Evolutionary conservation across 352 stramenopile genomes (phyloP).

Genomic region (Phytophthora macrochlamydospora): DNA sequence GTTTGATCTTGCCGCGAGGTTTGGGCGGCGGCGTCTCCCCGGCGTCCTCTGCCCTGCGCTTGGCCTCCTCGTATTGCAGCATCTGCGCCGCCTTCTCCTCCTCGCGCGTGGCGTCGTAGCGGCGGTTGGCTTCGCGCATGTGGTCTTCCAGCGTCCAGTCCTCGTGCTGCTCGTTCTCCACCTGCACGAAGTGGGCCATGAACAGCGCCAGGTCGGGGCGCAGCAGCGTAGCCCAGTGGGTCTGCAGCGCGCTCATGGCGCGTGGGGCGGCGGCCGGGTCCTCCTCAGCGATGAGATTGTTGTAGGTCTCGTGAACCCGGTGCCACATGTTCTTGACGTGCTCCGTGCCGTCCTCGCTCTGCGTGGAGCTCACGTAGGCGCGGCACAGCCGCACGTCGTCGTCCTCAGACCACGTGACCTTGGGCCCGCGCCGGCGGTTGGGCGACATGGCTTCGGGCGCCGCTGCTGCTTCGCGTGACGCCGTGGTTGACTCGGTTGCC

Average conservation of each 20-base stretch:
- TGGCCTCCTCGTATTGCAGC: conserved; percentile 23
- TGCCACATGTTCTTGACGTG: conserved; percentile 41
- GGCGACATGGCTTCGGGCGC: conserved; percentile 20
- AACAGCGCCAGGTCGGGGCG: conserved; percentile 34
- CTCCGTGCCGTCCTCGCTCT: conserved; percentile 29
- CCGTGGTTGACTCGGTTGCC: not conserved
- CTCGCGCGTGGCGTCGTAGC: conserved; percentile 24
- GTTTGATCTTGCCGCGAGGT: conserved; percentile 22
- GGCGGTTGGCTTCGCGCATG: conserved; percentile 21
- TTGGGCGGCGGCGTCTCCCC: conserved; percentile 16
- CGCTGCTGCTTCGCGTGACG: not conserved
- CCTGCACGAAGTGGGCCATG: conserved; percentile 28
- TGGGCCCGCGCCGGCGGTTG: conserved; percentile 27
- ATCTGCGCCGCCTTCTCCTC: conserved; percentile 20
- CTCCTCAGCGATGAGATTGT: conserved; percentile 19
- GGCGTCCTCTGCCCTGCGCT: conserved; percentile 18
- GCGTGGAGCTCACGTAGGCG: conserved; percentile 33
- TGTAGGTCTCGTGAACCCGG: conserved; percentile 29
- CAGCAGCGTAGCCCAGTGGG: conserved; percentile 39
- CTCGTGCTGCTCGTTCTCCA: conserved; percentile 32
- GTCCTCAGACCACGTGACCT: conserved; percentile 32
- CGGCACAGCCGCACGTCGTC: conserved; percentile 36
- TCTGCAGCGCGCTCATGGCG: conserved; percentile 31
- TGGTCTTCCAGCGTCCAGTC: conserved; percentile 24
- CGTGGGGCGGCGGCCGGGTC: conserved; percentile 23